Base-by-base conservation (phyloP, 371 early-diverging fungal species). In the Sporodiniella umbellata region DNA sequence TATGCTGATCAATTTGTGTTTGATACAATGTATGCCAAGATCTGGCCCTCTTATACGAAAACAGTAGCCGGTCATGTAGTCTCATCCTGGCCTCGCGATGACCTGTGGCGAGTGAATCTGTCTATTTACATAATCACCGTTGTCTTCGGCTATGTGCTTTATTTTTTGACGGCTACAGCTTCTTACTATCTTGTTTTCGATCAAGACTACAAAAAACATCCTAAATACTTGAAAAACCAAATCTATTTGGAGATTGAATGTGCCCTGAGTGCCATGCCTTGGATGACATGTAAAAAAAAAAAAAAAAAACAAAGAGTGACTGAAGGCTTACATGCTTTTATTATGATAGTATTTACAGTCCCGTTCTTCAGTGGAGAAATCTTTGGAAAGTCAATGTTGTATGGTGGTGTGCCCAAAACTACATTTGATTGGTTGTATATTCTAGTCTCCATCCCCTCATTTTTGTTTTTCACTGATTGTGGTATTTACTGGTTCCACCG, bases 401-500 rank as follows among this genome's bases (percentile, higher is more conserved):
- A 85, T 52, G 87, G 85, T 11, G 70, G 66, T 19, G 35, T 66
- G 33, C 76, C 76, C 11, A 48, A 66, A 8, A 58, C 58, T 12
- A 12, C 26, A 14, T 31, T 42, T 21, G 70, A 60, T 4, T 89
- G 87, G 83, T 56, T 76, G 14, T 94, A 88, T 54, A 58, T 90
- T 30, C 30, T 81, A 2, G 12, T 80, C 5, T 85, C 85, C 47
- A 60, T 90, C 3, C 67, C 80, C 31, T 44, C 69, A 53, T 97
- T 96, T 65, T 75, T 97, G 52, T 61, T 91, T 62, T 94, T 95
- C 55, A 95, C 96, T 31, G 98, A 97, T 58, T 88, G 82, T 61
- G 81, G 89, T 46, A 92, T 97, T 56, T 97, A 97, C 64, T 94
- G 93, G 91, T 85, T 95, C 56, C 96, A 96, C 68, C 88, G 96